Base-by-base conservation (phyloP, 1,139 yeast species). In the Zygotorulaspora mrakii region DNA sequence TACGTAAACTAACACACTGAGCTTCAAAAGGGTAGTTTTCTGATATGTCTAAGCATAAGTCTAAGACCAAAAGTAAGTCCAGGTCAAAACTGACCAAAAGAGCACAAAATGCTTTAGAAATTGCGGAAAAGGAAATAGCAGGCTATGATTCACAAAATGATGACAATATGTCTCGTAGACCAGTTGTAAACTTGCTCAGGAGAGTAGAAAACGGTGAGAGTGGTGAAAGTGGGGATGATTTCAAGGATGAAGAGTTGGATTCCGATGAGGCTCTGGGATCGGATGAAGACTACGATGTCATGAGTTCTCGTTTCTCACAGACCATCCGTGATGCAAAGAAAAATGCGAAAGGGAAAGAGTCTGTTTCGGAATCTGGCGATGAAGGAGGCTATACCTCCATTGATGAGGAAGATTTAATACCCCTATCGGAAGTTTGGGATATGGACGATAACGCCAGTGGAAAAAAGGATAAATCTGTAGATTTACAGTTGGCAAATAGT, bases 351-450 rank as follows among this genome's bases (percentile, higher is more conserved):
- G 34, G 49, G 27, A 63, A 54, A 17, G 64, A 53, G 14, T 11
- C 23, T 14, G 7, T 16, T 34, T 65, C 57, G 12, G 67, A 59
- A 2, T 67, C 64, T 8, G 73, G 68, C 13, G 77, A 76, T 31
- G 67, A 70, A 35, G 62, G 67, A 38, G 70, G 71, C 9, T 63
- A 72, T 49, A 64, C 70, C 14, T 69, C 74, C 46, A 63, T 80
- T 35, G 96, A 88, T 54, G 95, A 86, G 59, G 68, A 66, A 25
- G 84, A 86, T 52, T 69, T 88, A 44, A 75, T 84, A 40, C 76
- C 94, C 0, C 69, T 88, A 34, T 83, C 95, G 5, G 88, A 82
- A 52, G 89, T 86, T 4, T 88, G 95, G 95, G 96, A 84, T 61
- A 29, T 36, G 34, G 43, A 40, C 10, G 52, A 50, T 7, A 48